These are phyloP conservation scores for Leucaena leucocephala DNA, from an alignment of 306 rosid genomes.

Conservation along the genomic window DNA sequence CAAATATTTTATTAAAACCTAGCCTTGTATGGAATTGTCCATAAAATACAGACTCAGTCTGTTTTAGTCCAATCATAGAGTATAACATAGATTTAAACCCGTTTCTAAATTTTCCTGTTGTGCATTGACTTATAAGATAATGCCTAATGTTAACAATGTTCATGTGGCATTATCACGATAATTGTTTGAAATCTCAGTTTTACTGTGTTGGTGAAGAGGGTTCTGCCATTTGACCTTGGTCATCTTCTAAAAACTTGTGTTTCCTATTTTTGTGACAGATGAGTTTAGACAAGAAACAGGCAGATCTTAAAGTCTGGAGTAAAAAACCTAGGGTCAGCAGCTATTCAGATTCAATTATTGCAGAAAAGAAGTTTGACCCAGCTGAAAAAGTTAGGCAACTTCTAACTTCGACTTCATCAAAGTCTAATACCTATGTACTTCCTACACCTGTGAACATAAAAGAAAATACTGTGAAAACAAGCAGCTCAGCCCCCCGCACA, in stretches of 20 bases:
- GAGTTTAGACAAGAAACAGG: conserved; percentile 55
- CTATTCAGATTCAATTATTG: conserved; percentile 78
- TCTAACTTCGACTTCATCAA: conserved; percentile 50
- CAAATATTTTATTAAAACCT: conserved; percentile 22
- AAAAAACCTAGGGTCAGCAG: conserved; percentile 67
- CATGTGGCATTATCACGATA: not conserved
- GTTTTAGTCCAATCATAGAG: not conserved
- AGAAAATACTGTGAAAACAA: conserved; percentile 47
- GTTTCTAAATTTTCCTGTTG: not conserved
- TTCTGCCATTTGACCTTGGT: conserved; percentile 19
- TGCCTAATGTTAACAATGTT: not conserved
- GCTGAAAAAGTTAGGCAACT: conserved; percentile 73
- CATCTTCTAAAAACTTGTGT: conserved; percentile 37
- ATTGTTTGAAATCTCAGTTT: not conserved
- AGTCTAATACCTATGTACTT: conserved; percentile 70
- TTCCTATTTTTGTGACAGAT: conserved; percentile 50
- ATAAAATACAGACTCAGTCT: conserved; percentile 16
- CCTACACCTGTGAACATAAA: conserved; percentile 75
- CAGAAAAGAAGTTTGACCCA: conserved; percentile 76
- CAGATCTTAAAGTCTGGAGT: conserved; percentile 51
- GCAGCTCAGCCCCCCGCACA: conserved; percentile 48
- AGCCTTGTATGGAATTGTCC: conserved; percentile 11
- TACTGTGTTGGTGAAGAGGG: conserved; percentile 8
- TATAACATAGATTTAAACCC: not conserved
- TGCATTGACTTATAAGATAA: not conserved